A percentile compares a stretch with the other conserved stretches of the same genome.
These are phyloP conservation scores for Thelonectria olida DNA, from an alignment of 2,329 filamentous ascomycete species.

Conservation along the genomic window DNA sequence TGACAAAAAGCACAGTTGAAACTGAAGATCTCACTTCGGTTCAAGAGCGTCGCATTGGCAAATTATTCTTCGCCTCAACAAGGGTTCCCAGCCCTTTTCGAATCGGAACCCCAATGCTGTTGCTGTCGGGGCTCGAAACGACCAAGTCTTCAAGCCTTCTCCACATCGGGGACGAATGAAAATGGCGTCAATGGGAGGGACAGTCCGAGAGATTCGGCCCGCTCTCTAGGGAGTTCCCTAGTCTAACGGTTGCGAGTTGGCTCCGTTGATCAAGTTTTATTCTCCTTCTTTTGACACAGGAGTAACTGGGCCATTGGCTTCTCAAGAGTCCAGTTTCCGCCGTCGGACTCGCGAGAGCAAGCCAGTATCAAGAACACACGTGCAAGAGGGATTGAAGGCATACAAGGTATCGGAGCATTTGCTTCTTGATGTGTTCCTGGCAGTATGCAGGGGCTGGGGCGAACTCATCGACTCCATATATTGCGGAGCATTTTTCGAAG, in stretches of 20 bases:
- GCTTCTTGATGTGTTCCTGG: not conserved
- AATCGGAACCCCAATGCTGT: not conserved
- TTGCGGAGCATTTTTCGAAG: constrained; percentile 1
- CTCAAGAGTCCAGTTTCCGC: no score
- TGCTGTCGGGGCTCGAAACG: constrained; percentile 7
- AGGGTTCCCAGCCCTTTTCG: not conserved
- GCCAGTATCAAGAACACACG: no score
- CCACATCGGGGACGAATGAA: not conserved
- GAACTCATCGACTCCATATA: constrained; percentile 1
- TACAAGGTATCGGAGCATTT: no score
- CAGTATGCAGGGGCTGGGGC: not conserved
- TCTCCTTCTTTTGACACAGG: no score
- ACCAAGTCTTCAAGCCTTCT: not conserved
- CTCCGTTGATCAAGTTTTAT: no score
- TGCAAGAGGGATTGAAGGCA: no score
- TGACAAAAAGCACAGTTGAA: constrained; percentile 14
- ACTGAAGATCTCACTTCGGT: constrained; percentile 13
- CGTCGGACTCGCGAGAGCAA: no score
- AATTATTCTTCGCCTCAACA: not conserved
- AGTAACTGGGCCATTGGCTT: no score
- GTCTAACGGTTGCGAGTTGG: not conserved
- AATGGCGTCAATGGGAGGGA: not conserved
- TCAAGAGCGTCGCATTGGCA: not conserved
- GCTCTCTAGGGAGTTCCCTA: not conserved
- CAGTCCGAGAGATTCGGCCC: constrained; percentile 1